A percentile compares a stretch with the other conserved stretches of the same genome.
Evolutionary conservation across 441 rosid genomes (phyloP).

Genomic region (Mallotus repandus): DNA sequence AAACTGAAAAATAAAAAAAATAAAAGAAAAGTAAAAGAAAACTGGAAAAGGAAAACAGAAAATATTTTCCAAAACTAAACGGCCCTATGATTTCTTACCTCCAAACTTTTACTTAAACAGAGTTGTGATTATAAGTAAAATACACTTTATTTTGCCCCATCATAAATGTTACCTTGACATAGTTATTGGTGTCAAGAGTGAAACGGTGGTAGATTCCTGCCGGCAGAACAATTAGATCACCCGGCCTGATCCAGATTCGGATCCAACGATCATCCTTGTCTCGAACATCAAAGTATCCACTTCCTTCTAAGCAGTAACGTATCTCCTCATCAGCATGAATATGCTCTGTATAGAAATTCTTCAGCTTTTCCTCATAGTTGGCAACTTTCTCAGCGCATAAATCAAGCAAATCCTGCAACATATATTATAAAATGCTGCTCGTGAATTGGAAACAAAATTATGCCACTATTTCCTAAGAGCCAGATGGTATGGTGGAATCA

Average conservation of each 20-base stretch:
- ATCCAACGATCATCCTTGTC: conserved; percentile 74
- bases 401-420: conserved; percentile 70
- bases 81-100: no score
- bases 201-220: conserved; percentile 90
- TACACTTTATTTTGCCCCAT: no score
- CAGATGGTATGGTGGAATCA: no score
- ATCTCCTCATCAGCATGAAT: conserved; percentile 88
- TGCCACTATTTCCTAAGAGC: not conserved
- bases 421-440: not conserved
- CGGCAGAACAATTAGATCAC: conserved; percentile 73
- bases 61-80: no score
- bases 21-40: no score
- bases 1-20: no score
- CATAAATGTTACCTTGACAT: conserved; percentile 43
- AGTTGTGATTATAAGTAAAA: no score
- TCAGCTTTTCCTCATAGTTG: conserved; percentile 79
- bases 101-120: no score
- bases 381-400: conserved; percentile 74
- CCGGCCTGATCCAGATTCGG: conserved; percentile 64
- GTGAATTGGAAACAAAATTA: not conserved
- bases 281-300: conserved; percentile 83
- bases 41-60: no score
- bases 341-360: conserved; percentile 82
- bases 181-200: conserved; percentile 72
- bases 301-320: conserved; percentile 76